phyloP scores from a whole-genome alignment of 2,329 filamentous ascomycete species.

The Purpureocillium lavendulum region DNA sequence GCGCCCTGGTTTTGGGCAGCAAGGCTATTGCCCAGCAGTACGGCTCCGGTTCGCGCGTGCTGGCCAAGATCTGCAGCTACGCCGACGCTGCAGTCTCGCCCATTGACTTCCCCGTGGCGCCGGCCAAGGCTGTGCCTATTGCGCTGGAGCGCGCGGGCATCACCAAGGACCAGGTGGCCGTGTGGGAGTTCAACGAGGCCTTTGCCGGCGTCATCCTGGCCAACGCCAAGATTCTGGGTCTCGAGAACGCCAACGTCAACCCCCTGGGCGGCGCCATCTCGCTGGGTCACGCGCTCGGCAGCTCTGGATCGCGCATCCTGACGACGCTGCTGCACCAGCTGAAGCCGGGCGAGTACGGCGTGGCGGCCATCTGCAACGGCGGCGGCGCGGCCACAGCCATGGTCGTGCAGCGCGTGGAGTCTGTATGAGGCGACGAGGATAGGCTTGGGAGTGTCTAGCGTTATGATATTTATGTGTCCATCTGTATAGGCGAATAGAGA shows the following conservation, averaged over 20 bases:
- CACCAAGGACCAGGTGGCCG: conserved; percentile 78
- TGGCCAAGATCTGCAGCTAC: conserved; percentile 78
- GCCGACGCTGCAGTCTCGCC: conserved; percentile 87
- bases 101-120: conserved; percentile 90
- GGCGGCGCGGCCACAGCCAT: conserved; percentile 87
- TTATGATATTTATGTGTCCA: conserved; percentile 1
- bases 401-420: conserved; percentile 76
- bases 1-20: conserved; percentile 77
- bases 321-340: conserved; percentile 87
- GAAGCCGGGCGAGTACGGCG: conserved; percentile 85
- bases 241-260: conserved; percentile 75
- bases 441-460: background rate
- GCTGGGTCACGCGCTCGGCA: conserved; percentile 84
- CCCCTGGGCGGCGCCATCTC: conserved; percentile 86
- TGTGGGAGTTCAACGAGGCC: conserved; percentile 99
- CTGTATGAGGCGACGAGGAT: conserved; percentile 27
- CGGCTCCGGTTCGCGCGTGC: conserved; percentile 66
- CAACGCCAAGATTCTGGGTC: conserved; percentile 83
- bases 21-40: conserved; percentile 74
- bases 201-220: conserved; percentile 94
- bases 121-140: conserved; percentile 84
- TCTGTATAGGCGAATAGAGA: background rate
- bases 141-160: conserved; percentile 85
- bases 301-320: conserved; percentile 85
- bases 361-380: conserved; percentile 94